Evolutionary conservation across 2,329 filamentous ascomycete genomes (phyloP).

Genomic region (Lecanicillium sp.): DNA sequence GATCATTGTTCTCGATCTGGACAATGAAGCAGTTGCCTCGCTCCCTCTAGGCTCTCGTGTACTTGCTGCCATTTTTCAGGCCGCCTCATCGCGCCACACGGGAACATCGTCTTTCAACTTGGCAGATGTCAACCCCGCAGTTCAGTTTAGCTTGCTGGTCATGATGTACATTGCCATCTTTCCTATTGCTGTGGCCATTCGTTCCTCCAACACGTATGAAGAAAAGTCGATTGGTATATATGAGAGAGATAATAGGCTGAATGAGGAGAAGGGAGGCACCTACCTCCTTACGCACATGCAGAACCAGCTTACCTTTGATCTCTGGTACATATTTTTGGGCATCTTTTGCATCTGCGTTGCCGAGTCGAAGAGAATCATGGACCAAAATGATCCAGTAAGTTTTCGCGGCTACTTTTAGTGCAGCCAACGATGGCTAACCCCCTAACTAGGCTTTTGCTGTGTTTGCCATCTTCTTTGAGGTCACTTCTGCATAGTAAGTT

Average conservation of each 20-base stretch:
- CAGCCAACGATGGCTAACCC: no score
- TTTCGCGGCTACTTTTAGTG: no score
- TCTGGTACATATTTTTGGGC: slow-evolving; percentile 33
- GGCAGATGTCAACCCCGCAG: slow-evolving; percentile 39
- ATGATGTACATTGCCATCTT: slow-evolving; percentile 61
- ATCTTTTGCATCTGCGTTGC: slow-evolving; percentile 24
- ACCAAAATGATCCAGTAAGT: slow-evolving; percentile 16
- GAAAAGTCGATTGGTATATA: slow-evolving; percentile 54
- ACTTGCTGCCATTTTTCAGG: slow-evolving; percentile 51
- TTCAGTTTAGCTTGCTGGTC: slow-evolving; percentile 50
- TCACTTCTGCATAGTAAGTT: slow-evolving; percentile 24
- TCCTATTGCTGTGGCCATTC: slow-evolving; percentile 53
- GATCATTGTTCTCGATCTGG: slow-evolving; percentile 41
- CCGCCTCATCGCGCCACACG: slow-evolving; percentile 37
- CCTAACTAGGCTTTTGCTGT: slow-evolving; percentile 18
- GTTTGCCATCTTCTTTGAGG: slow-evolving; percentile 26
- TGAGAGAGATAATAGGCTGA: slow-evolving; percentile 20
- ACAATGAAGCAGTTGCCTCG: slow-evolving; percentile 38
- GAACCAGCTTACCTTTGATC: slow-evolving; percentile 31
- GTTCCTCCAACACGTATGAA: slow-evolving; percentile 53
- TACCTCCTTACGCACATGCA: slow-evolving; percentile 26
- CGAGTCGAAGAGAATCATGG: slow-evolving; percentile 18
- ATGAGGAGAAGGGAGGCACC: slow-evolving; percentile 18
- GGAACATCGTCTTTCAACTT: slow-evolving; percentile 43
- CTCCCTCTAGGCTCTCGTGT: slow-evolving; percentile 38